Evolutionary conservation across 768 basidiomycete species (phyloP).

Genomic region (Boletus insuetus): DNA sequence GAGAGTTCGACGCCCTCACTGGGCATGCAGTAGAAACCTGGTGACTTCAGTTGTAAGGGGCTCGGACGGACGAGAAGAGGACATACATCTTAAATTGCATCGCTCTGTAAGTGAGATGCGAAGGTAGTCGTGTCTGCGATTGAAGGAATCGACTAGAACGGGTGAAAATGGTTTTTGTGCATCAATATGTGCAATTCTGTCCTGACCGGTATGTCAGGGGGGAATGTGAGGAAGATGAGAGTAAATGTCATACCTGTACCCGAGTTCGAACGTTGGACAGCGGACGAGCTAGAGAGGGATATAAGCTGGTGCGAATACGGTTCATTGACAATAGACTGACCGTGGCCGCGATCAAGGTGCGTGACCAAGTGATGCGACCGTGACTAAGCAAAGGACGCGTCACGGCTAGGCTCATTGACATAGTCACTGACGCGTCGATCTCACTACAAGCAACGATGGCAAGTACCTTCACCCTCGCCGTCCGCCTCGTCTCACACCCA

Average conservation of each 20-base stretch:
- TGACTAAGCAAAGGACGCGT: conserved; percentile 15
- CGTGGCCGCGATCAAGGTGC: no score
- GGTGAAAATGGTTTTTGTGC: conserved; percentile 45
- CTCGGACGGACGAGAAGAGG: neutral
- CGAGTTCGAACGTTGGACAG: conserved; percentile 15
- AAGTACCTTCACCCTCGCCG: conserved; percentile 5
- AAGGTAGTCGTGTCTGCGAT: conserved; percentile 78
- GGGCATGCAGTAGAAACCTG: conserved; percentile 94
- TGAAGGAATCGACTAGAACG: conserved; percentile 62
- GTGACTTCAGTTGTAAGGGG: neutral
- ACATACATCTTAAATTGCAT: conserved; percentile 82
- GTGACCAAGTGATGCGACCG: neutral
- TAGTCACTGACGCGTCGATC: conserved; percentile 23
- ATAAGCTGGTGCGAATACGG: conserved; percentile 3
- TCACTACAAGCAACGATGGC: conserved; percentile 19
- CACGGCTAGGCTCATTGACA: conserved; percentile 6
- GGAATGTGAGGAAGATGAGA: neutral
- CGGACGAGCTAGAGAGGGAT: conserved; percentile 5
- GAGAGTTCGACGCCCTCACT: conserved; percentile 74
- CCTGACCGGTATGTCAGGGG: conserved; percentile 33
- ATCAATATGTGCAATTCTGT: conserved; percentile 56
- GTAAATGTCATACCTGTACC: conserved; percentile 17
- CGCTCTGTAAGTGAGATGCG: conserved; percentile 83
- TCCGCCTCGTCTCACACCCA: neutral
- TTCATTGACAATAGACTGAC: neutral